Evolutionary conservation across 352 stramenopile genomes (phyloP).

Genomic region (Globisporangium sylvaticum): DNA sequence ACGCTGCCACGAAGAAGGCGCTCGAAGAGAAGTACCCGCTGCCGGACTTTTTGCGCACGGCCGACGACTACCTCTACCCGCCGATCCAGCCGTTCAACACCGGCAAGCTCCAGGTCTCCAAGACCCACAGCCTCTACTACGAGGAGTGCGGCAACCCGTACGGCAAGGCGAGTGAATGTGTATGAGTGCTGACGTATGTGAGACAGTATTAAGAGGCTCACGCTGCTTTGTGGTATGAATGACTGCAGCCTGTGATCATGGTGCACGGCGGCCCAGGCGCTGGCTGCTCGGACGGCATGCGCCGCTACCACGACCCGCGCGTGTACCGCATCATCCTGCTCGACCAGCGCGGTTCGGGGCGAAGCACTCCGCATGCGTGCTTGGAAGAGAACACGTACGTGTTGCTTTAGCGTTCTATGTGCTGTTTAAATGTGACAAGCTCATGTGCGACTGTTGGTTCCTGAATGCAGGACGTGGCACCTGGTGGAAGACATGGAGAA

Average conservation of each 20-base stretch:
- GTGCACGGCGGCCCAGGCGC: slow-evolving; percentile 92
- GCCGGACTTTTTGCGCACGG: slow-evolving; percentile 36
- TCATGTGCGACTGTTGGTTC: not conserved
- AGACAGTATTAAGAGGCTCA: not conserved
- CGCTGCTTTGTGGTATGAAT: not conserved
- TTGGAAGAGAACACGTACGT: slow-evolving; percentile 87
- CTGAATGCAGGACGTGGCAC: slow-evolving; percentile 66
- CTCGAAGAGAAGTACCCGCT: slow-evolving; percentile 16
- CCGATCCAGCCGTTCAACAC: slow-evolving; percentile 76
- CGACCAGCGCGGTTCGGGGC: slow-evolving; percentile 91
- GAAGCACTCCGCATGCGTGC: slow-evolving; percentile 81
- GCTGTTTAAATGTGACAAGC: too few relatives aligned
- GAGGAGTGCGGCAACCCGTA: slow-evolving; percentile 86
- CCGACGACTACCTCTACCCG: slow-evolving; percentile 82
- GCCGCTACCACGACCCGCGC: slow-evolving; percentile 89
- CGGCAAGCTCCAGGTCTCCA: slow-evolving; percentile 76
- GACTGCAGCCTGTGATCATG: slow-evolving; percentile 79
- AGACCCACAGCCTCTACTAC: slow-evolving; percentile 88
- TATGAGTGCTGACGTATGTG: too few relatives aligned
- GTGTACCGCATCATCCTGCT: slow-evolving; percentile 92
- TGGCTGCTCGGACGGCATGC: slow-evolving; percentile 86
- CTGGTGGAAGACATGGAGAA: slow-evolving; percentile 93
- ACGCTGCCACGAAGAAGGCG: not conserved
- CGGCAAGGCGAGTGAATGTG: slow-evolving; percentile 33
- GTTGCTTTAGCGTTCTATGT: too few relatives aligned